Evolutionary conservation across 2,329 filamentous ascomycete species (phyloP).

Genomic region (Aurifilum marmelostoma): DNA sequence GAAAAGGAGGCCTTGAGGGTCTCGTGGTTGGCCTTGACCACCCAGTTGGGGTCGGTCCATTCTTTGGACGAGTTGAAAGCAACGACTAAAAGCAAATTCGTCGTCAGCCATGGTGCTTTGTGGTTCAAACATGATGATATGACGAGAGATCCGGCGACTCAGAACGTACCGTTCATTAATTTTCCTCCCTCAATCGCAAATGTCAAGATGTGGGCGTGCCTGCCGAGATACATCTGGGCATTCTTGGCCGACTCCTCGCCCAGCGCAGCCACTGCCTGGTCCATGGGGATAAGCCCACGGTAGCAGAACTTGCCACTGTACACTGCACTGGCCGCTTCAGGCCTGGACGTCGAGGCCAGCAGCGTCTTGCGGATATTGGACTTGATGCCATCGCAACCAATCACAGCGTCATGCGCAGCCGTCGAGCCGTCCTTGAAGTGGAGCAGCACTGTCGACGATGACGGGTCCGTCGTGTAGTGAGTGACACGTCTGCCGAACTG

Average conservation of each 20-base stretch:
- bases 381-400: conserved; percentile 36
- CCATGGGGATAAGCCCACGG: conserved; percentile 55
- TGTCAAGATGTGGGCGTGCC: conserved; percentile 27
- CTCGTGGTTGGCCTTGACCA: conserved; percentile 22
- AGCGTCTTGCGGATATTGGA: conserved; percentile 51
- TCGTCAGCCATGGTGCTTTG: conserved; percentile 48
- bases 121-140: no score
- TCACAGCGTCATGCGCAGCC: conserved; percentile 29
- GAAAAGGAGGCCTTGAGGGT: conserved; percentile 37
- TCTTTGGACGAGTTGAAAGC: conserved; percentile 34
- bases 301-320: conserved; percentile 64
- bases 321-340: conserved; percentile 42
- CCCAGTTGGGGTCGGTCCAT: conserved; percentile 26
- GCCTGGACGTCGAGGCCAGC: conserved; percentile 45
- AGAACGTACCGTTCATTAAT: conserved; percentile 29
- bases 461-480: conserved; percentile 19
- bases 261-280: conserved; percentile 53
- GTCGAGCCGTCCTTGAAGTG: conserved; percentile 29
- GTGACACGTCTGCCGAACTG: conserved; percentile 29
- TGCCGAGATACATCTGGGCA: conserved; percentile 31
- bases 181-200: conserved; percentile 26
- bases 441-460: conserved; percentile 9
- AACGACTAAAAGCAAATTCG: conserved; percentile 41
- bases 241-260: conserved; percentile 44
- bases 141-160: no score